phyloP scores from a whole-genome alignment of 257 asterid species.

The Forsythia viridissima region DNA sequence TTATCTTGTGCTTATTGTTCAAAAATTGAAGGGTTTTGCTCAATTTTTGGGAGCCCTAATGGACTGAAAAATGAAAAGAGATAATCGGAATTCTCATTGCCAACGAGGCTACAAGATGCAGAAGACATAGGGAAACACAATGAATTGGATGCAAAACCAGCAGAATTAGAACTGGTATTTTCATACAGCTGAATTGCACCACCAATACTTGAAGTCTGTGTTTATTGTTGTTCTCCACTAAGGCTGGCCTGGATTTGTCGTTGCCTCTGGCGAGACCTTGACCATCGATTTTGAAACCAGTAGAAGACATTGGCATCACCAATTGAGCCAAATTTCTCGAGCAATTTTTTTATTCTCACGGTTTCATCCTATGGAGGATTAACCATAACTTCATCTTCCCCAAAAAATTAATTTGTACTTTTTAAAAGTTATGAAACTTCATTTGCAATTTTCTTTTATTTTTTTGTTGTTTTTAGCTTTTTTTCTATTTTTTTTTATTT shows the following conservation, averaged over 20 bases:
- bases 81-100: slow-evolving; percentile 19
- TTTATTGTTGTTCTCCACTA: slow-evolving; percentile 20
- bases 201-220: neutral
- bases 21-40: slow-evolving; percentile 27
- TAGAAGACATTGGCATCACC: slow-evolving; percentile 82
- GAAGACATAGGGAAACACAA: slow-evolving; percentile 11
- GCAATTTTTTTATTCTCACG: slow-evolving; percentile 52
- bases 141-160: slow-evolving; percentile 8
- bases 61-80: slow-evolving; percentile 23
- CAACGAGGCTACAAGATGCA: slow-evolving; percentile 26
- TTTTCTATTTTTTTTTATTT: no score
- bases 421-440: no score
- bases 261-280: slow-evolving; percentile 72
- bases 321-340: slow-evolving; percentile 68
- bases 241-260: slow-evolving; percentile 54
- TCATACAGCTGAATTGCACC: slow-evolving; percentile 30
- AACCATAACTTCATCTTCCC: slow-evolving; percentile 33
- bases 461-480: no score
- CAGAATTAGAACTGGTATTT: neutral
- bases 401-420: no score
- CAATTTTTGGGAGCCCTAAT: slow-evolving; percentile 31
- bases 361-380: slow-evolving; percentile 82
- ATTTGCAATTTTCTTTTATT: no score
- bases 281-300: slow-evolving; percentile 92
- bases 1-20: no score